Evolutionary conservation across 345 rosid genomes (phyloP), one percentile per base, ranked within the genome.

Genomic region (Eucalyptus marginata): DNA sequence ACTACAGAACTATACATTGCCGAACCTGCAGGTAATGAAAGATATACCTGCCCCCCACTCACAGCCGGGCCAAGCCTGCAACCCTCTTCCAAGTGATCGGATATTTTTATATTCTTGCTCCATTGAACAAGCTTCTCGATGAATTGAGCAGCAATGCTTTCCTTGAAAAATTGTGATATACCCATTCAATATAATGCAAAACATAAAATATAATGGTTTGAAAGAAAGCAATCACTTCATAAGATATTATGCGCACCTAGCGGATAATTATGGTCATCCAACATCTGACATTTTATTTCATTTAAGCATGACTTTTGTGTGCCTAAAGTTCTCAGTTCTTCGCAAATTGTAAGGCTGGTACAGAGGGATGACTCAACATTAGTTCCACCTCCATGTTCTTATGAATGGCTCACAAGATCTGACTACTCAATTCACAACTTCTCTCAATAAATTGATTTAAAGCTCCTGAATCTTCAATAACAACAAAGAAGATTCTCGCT

Each of bases 21-120:
- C 25, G 3, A 86, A 86, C 50, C 40, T 8, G 58, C 13, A 40
- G 25, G 5, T 64, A 25, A 66, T 68, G 49, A 59, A 56, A 27
- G 22, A 66, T 87, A 90, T 92, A 96, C 99, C 98, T 96, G 99
- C 17, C 96, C 95, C 92, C 49, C 90, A 68, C 99, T 96, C 89
- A 96, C 96, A 90, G 96, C 94, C 3, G 99, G 99, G 47, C 99
- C 99, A 92, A 97, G 96, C 93, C 95, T 94, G 93, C 98, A 97
- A 81, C 96, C 98, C 91, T 95, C 98, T 95, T 96, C 97, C 8
- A 97, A 90, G 81, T 95, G 99, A 93, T 96, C 97, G 24, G 98
- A 96, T 81, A 97, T 94, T 92, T 96, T 96, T 87, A 97, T 95
- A 87, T 94, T 96, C 89, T 94, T 93, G 90, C 92, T 90, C 98